These are phyloP conservation scores for Phoenix dactylifera DNA, from an alignment of 176 grass and related monocot species.

Conservation along the genomic window DNA sequence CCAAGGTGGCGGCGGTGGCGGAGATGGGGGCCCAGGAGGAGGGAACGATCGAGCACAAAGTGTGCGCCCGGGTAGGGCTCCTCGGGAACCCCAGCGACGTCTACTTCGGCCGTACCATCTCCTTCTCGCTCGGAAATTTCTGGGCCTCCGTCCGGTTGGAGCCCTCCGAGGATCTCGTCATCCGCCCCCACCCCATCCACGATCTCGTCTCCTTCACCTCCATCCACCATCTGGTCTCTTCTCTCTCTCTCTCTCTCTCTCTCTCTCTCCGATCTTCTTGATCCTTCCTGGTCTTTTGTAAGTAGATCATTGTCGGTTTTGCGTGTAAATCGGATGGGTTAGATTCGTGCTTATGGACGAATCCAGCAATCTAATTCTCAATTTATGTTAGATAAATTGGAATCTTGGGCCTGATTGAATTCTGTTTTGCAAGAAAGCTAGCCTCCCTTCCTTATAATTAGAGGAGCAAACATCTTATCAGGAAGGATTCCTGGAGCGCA, in stretches of 20 bases:
- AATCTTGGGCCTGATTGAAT: no score
- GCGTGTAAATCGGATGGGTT: no score
- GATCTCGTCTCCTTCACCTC: conserved; percentile 67
- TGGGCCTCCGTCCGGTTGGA: conserved; percentile 53
- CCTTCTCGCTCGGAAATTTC: conserved; percentile 60
- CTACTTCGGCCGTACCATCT: conserved; percentile 48
- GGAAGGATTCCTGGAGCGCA: no score
- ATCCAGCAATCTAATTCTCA: no score
- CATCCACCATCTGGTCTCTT: conserved; percentile 37
- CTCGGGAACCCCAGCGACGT: conserved; percentile 86
- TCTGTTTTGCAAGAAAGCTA: no score
- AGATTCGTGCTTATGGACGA: no score
- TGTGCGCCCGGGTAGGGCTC: conserved; percentile 54
- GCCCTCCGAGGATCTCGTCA: conserved; percentile 45
- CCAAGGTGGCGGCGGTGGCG: not conserved
- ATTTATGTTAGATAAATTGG: no score
- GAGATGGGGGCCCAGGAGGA: not conserved
- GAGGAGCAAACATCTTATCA: no score
- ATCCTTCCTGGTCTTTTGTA: no score
- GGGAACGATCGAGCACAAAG: conserved; percentile 27
- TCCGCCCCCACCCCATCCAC: conserved; percentile 59
- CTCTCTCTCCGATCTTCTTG: no score
- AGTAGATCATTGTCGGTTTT: no score
- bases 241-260: not conserved
- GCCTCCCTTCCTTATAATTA: no score